Conservation (phyloP, 495 filamentous ascomycete genomes). For the Lasiosphaeris hirsuta region DNA sequence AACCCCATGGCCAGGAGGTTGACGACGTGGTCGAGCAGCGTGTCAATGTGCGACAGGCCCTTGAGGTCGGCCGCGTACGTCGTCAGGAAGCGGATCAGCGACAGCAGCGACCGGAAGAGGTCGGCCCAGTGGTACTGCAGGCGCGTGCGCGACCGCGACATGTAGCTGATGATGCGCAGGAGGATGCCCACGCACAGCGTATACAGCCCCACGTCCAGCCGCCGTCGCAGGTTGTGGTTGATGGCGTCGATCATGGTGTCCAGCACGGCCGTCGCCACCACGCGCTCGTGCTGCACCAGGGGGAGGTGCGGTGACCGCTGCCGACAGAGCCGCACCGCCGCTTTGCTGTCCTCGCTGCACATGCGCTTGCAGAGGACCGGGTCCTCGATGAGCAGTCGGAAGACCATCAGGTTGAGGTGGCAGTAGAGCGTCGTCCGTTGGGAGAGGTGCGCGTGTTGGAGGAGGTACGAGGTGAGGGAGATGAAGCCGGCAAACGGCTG, state of each 20-base stretch:
- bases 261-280: constrained; percentile 69
- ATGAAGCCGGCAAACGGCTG: constrained; percentile 78
- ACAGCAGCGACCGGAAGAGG: constrained; percentile 84
- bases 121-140: constrained; percentile 93
- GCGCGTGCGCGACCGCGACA: constrained; percentile 73
- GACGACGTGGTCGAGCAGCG: constrained; percentile 67
- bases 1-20: constrained; percentile 83
- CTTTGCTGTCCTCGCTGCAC: constrained; percentile 75
- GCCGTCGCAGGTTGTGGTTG: constrained; percentile 86
- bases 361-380: constrained; percentile 77
- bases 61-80: constrained; percentile 77
- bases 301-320: constrained; percentile 90
- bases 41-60: constrained; percentile 53
- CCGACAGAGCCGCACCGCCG: constrained; percentile 77
- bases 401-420: constrained; percentile 73
- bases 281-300: constrained; percentile 62
- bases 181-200: constrained; percentile 74
- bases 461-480: constrained; percentile 85
- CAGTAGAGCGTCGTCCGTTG: constrained; percentile 72
- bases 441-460: constrained; percentile 90
- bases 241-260: constrained; percentile 87
- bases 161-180: constrained; percentile 75
- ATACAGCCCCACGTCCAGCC: constrained; percentile 82
- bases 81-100: constrained; percentile 85
- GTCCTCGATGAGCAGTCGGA: constrained; percentile 89